Evolutionary conservation across 2,329 filamentous ascomycete genomes (phyloP).

Genomic region (Ophiocordyceps camponoti-floridani): DNA sequence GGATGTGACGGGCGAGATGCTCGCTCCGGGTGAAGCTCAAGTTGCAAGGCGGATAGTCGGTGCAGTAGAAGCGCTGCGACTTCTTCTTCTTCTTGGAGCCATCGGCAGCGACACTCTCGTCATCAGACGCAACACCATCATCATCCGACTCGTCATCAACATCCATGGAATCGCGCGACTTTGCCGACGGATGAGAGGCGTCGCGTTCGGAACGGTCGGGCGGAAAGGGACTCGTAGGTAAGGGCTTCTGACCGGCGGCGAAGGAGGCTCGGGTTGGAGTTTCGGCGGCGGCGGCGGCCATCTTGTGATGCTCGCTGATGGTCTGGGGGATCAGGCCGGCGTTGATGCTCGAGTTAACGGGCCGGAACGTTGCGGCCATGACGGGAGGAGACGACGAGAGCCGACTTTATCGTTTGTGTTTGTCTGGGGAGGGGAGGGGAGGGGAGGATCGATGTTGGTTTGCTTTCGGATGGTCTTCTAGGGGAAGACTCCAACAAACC

Average conservation of each 20-base stretch:
- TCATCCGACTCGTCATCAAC: conserved; percentile 59
- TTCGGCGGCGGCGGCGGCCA: conserved; percentile 24
- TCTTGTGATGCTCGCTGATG: conserved; percentile 12
- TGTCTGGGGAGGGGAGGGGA: too few species aligned
- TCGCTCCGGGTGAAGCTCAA: conserved; percentile 93
- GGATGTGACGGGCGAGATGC: conserved; percentile 84
- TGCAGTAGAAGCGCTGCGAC: conserved; percentile 90
- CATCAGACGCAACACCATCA: conserved; percentile 43
- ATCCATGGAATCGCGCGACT: conserved; percentile 46
- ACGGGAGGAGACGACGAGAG: conserved; percentile 2
- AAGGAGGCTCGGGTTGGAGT: conserved; percentile 48
- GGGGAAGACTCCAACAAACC: too few species aligned
- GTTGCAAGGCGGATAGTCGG: conserved; percentile 82
- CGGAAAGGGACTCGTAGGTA: conserved; percentile 32
- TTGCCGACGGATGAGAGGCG: conserved; percentile 41
- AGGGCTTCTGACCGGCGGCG: conserved; percentile 29
- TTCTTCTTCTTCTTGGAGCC: conserved; percentile 84
- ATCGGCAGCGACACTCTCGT: conserved; percentile 44
- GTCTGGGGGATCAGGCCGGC: conserved; percentile 8
- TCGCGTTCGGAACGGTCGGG: conserved; percentile 21
- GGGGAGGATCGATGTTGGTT: too few species aligned
- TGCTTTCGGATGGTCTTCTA: too few species aligned
- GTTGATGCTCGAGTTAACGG: conserved; percentile 23
- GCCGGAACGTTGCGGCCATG: conserved; percentile 31
- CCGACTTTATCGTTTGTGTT: neutral